Evolutionary conservation across 2,329 filamentous ascomycete genomes (phyloP).

Genomic region (Calonectria henricotiae): DNA sequence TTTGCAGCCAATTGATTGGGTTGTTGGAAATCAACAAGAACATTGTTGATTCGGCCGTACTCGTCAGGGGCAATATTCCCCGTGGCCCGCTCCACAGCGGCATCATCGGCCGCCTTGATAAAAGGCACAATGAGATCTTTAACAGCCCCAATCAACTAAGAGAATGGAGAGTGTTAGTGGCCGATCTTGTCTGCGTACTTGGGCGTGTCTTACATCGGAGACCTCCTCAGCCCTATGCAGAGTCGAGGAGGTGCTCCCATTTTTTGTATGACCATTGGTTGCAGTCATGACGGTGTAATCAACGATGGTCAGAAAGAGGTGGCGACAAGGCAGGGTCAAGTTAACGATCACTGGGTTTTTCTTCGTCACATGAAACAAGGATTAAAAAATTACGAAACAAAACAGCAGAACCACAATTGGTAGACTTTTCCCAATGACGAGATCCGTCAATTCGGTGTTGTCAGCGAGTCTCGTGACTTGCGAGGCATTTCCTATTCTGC

Average conservation of each 20-base stretch:
- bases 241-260: constrained; percentile 46
- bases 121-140: constrained; percentile 80
- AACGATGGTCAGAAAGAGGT: constrained; percentile 22
- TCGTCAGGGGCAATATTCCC: constrained; percentile 66
- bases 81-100: constrained; percentile 66
- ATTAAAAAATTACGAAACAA: constrained; percentile 24
- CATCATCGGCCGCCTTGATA: constrained; percentile 79
- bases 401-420: constrained; percentile 16
- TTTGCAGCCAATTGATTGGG: constrained; percentile 73
- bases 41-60: constrained; percentile 65
- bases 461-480: constrained; percentile 50
- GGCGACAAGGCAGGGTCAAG: not conserved
- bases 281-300: constrained; percentile 50
- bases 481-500: constrained; percentile 49
- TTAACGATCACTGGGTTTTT: constrained; percentile 4
- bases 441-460: constrained; percentile 39
- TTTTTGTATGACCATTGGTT: constrained; percentile 43
- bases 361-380: constrained; percentile 8
- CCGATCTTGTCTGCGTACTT: constrained; percentile 33
- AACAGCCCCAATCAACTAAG: constrained; percentile 78
- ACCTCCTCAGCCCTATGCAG: constrained; percentile 57
- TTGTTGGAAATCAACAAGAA: constrained; percentile 76
- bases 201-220: constrained; percentile 51
- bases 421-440: constrained; percentile 43
- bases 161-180: constrained; percentile 43